phyloP scores from a whole-genome alignment of 768 basidiomycete species.

The Termitomyces sp. region DNA sequence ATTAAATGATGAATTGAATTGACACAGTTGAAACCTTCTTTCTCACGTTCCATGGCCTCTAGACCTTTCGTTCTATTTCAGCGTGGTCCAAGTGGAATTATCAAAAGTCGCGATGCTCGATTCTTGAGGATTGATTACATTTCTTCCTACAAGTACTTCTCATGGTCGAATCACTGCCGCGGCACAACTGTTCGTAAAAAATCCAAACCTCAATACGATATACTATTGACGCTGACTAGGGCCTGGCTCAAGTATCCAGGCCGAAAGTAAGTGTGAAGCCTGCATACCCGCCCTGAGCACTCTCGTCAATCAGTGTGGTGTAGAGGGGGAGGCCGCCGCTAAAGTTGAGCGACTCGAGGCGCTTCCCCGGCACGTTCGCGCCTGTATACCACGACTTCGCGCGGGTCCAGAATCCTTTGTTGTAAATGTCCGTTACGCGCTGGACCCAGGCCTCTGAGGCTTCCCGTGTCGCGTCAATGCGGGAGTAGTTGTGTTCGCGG shows the following conservation, averaged over 20 bases:
- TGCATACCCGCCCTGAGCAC: slow-evolving; percentile 15
- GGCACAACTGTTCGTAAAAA: not conserved
- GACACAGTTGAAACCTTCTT: no score
- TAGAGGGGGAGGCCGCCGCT: slow-evolving; percentile 20
- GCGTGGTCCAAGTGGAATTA: no score
- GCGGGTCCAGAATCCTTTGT: slow-evolving; percentile 8
- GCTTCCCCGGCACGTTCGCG: slow-evolving; percentile 22
- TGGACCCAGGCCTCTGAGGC: slow-evolving; percentile 11
- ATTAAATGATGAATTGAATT: no score
- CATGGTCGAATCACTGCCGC: no score
- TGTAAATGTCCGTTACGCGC: slow-evolving; percentile 11
- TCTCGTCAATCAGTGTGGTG: slow-evolving; percentile 12
- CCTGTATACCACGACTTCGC: slow-evolving; percentile 25
- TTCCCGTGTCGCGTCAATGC: slow-evolving; percentile 9
- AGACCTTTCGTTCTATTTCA: no score
- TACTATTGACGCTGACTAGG: not conserved
- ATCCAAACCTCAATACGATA: not conserved
- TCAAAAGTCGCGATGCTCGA: no score
- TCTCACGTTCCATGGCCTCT: no score
- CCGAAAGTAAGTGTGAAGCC: slow-evolving; percentile 5
- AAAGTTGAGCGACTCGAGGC: slow-evolving; percentile 18
- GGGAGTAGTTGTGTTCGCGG: slow-evolving; percentile 10
- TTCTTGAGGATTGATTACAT: no score
- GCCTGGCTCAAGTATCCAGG: not conserved
- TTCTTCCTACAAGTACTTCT: no score